Evolutionary conservation across 306 rosid genomes (phyloP).

Genomic region (Vigna hirtella): DNA sequence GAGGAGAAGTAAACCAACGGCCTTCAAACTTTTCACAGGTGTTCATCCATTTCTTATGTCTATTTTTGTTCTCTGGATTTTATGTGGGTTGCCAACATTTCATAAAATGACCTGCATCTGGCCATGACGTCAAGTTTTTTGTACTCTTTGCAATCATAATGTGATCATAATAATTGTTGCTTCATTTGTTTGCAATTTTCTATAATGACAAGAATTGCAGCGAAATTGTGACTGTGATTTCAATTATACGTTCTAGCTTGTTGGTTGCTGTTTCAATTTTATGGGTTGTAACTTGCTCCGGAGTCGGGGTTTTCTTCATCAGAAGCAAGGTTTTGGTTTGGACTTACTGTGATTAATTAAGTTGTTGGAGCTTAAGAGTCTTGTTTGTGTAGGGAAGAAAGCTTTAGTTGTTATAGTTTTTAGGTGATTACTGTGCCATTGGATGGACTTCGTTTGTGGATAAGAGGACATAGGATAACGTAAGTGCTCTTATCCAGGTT

Average conservation of each 20-base stretch:
- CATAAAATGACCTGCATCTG: too few relatives aligned
- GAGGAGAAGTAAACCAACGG: constrained; percentile 86
- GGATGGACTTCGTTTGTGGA: not conserved
- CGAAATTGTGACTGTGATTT: not conserved
- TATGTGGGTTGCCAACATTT: not conserved
- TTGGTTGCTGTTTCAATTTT: constrained; percentile 25
- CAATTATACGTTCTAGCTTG: not conserved
- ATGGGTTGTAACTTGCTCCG: constrained; percentile 11
- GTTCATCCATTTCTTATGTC: not conserved
- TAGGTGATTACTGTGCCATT: constrained; percentile 1
- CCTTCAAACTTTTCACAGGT: constrained; percentile 93
- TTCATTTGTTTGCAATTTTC: too few relatives aligned
- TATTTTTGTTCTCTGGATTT: not conserved
- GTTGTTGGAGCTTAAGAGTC: not conserved
- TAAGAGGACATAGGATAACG: not conserved
- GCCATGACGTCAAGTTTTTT: too few relatives aligned
- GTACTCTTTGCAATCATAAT: too few relatives aligned
- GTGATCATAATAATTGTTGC: too few relatives aligned
- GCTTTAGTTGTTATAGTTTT: not conserved
- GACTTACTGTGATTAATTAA: not conserved
- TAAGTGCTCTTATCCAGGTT: too few relatives aligned
- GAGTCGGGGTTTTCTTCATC: not conserved
- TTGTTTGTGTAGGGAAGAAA: constrained; percentile 1
- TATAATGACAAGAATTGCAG: too few relatives aligned
- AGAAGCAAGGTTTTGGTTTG: not conserved